These are phyloP conservation scores for Glycine soja DNA, from an alignment of 306 rosid species.

Conservation along the genomic window DNA sequence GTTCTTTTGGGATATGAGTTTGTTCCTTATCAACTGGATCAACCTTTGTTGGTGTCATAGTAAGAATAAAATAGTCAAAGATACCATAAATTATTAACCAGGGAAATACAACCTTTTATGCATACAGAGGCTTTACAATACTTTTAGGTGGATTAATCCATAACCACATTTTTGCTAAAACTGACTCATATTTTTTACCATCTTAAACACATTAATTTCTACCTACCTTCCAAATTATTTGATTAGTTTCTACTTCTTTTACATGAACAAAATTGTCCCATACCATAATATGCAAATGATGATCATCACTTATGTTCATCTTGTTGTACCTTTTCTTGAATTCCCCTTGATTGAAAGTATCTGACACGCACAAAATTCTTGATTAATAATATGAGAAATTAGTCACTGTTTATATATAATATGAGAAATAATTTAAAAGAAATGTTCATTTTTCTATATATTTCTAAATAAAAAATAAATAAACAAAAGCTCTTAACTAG, in stretches of 20 bases:
- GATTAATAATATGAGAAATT: constrained; percentile 22
- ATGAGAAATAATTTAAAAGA: not conserved
- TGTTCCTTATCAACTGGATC: too few species aligned
- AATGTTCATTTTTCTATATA: not conserved
- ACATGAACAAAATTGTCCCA: constrained; percentile 22
- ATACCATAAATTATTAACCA: not conserved
- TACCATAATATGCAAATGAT: constrained; percentile 1
- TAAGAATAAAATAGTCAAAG: not conserved
- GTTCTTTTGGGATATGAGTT: too few species aligned
- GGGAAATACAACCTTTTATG: constrained; percentile 8
- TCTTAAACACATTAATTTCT: not conserved
- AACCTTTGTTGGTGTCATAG: too few species aligned
- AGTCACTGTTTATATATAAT: too few species aligned
- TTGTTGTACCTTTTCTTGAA: constrained; percentile 57
- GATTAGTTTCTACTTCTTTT: not conserved
- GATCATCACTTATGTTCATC: constrained; percentile 37
- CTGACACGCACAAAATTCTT: constrained; percentile 93
- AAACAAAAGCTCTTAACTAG: too few species aligned
- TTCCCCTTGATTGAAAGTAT: constrained; percentile 71
- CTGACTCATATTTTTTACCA: not conserved
- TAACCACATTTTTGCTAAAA: not conserved
- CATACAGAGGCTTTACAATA: not conserved
- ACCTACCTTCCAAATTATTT: not conserved
- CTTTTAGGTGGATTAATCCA: constrained; percentile 19
- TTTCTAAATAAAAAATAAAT: too few species aligned